Percentiles rank a stretch among this genome's conserved stretches.
These are phyloP conservation scores for Paragyromitra xinjiangensis DNA, from an alignment of 495 filamentous ascomycete genomes.

Conservation along the genomic window DNA sequence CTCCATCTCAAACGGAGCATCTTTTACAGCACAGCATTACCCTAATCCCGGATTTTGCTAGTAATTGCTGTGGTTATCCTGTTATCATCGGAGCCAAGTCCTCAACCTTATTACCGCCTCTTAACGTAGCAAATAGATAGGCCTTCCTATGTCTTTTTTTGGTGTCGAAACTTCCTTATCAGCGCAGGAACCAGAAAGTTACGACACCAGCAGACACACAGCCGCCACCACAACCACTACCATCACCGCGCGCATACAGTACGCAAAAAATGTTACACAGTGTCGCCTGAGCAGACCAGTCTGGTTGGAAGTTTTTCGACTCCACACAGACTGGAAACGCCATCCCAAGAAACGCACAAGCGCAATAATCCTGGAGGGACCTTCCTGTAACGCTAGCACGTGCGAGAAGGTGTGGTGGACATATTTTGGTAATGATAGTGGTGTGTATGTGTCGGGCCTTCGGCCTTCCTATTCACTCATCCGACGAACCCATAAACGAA, in stretches of 20 bases:
- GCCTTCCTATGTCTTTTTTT: constrained; percentile 2
- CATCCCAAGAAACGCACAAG: constrained; percentile 18
- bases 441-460: constrained; percentile 5
- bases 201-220: neutral
- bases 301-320: constrained; percentile 25
- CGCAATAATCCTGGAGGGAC: neutral
- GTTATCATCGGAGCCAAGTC: neutral
- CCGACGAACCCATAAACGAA: neutral
- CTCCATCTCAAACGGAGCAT: constrained; percentile 26
- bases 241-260: constrained; percentile 21
- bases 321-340: constrained; percentile 20
- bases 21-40: constrained; percentile 4
- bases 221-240: constrained; percentile 25
- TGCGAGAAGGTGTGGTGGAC: constrained; percentile 23
- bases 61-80: constrained; percentile 1
- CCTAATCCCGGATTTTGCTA: constrained; percentile 16
- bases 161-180: constrained; percentile 23
- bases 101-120: neutral
- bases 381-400: constrained; percentile 20
- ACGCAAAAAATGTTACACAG: constrained; percentile 1
- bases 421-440: constrained; percentile 14
- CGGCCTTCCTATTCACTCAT: neutral
- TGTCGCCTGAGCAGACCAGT: constrained; percentile 8
- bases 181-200: constrained; percentile 34
- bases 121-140: constrained; percentile 9